Conservation (phyloP, 768 basidiomycete species). For the Tylopilus plumbeoviolaceoides region DNA sequence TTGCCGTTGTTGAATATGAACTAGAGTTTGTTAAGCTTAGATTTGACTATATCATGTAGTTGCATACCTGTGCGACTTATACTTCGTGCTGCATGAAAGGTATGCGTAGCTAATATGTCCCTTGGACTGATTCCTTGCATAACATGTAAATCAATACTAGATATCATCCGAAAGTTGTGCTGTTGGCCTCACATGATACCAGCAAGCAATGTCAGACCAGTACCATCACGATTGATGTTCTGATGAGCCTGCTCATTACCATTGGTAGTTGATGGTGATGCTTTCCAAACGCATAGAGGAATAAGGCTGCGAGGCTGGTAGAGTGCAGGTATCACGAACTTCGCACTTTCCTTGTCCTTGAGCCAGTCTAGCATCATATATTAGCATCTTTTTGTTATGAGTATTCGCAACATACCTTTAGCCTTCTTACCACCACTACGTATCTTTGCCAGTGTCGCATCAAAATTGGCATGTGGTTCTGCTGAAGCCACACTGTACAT, state of each 20-base stretch:
- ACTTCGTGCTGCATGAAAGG: too few relatives aligned
- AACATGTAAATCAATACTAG: too few relatives aligned
- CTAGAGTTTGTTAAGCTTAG: too few relatives aligned
- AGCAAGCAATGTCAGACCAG: neutral
- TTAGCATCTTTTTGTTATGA: too few relatives aligned
- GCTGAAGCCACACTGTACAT: neutral
- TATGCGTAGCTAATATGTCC: too few relatives aligned
- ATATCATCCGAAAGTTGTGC: too few relatives aligned
- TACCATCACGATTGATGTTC: slow-evolving; percentile 1
- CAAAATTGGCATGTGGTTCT: neutral
- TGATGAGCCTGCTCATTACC: slow-evolving; percentile 5
- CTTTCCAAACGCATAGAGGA: neutral
- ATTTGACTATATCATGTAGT: too few relatives aligned
- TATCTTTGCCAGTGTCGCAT: neutral
- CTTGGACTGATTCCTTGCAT: too few relatives aligned
- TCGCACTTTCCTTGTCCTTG: neutral
- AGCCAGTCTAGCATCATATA: neutral
- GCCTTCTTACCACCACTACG: neutral
- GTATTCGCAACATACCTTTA: neutral
- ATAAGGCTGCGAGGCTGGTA: slow-evolving; percentile 4
- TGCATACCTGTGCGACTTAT: too few relatives aligned
- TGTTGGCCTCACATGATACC: neutral
- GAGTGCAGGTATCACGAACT: neutral
- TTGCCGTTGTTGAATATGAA: too few relatives aligned
- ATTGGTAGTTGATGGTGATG: slow-evolving; percentile 6